Percentiles rank a stretch among this genome's conserved stretches.
Conservation (phyloP, 805 yeast species). For the Ogataea allantospora region DNA sequence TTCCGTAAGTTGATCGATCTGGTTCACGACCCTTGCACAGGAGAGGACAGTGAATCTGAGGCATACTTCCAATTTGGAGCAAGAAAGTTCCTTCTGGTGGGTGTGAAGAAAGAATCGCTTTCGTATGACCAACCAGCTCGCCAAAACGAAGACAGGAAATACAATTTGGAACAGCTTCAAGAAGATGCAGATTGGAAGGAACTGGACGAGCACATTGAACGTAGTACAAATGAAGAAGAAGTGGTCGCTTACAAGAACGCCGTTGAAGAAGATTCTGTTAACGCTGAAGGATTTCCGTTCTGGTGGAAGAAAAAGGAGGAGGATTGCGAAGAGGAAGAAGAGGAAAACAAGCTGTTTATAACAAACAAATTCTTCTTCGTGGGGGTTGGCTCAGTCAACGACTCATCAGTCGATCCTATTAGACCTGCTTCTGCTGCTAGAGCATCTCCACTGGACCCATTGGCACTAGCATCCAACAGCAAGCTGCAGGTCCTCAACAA, state of each 20-base stretch:
- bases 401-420: background rate
- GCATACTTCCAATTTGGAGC: conserved; percentile 29
- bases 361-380: conserved; percentile 29
- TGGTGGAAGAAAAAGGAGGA: conserved; percentile 12
- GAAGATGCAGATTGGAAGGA: conserved; percentile 6
- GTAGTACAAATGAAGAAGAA: background rate
- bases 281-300: conserved; percentile 15
- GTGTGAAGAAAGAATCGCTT: conserved; percentile 20
- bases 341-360: conserved; percentile 19
- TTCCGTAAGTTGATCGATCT: conserved; percentile 23
- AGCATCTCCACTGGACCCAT: conserved; percentile 1
- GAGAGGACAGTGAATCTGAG: conserved; percentile 12
- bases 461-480: conserved; percentile 3
- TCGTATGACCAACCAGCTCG: background rate
- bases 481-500: background rate
- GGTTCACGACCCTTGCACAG: conserved; percentile 11
- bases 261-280: conserved; percentile 5
- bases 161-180: conserved; percentile 4
- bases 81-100: conserved; percentile 26
- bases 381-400: conserved; percentile 27
- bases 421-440: conserved; percentile 1
- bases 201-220: conserved; percentile 1
- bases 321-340: conserved; percentile 19
- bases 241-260: conserved; percentile 1
- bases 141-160: background rate